Evolutionary conservation across 148 eudicot genomes (phyloP).

Genomic region (Cornus suecica): DNA sequence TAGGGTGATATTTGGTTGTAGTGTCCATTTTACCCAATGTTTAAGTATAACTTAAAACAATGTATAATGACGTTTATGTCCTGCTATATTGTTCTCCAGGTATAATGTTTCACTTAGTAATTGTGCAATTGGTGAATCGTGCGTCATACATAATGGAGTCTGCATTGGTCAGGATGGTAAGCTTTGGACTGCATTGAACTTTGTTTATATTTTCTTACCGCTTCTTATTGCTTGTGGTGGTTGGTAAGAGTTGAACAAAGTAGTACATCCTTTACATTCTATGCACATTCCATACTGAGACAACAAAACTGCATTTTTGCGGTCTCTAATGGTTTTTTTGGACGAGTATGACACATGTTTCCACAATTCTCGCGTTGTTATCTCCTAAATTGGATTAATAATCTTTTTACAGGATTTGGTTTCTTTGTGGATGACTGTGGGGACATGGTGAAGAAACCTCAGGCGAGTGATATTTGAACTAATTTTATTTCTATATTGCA

Average conservation of each 20-base stretch:
- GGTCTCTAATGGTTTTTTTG: neutral
- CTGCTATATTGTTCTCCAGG: slow-evolving; percentile 32
- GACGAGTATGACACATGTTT: neutral
- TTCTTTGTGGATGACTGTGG: slow-evolving; percentile 74
- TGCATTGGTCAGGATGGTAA: slow-evolving; percentile 96
- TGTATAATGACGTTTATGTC: neutral
- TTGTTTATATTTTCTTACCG: neutral
- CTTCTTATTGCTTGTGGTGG: neutral
- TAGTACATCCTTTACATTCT: neutral
- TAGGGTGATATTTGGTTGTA: neutral
- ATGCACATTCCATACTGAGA: neutral
- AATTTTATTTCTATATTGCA: neutral
- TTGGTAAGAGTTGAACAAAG: neutral
- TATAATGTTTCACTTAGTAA: slow-evolving; percentile 80
- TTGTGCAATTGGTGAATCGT: slow-evolving; percentile 76
- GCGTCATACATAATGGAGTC: slow-evolving; percentile 80
- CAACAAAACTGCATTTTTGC: neutral
- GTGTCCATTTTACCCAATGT: neutral
- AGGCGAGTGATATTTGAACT: slow-evolving; percentile 40
- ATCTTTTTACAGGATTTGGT: slow-evolving; percentile 71
- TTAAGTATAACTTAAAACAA: neutral
- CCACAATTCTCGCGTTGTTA: neutral
- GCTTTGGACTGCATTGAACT: neutral
- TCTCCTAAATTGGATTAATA: neutral
- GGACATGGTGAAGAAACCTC: slow-evolving; percentile 83